A percentile compares a stretch with the other conserved stretches of the same genome.
Evolutionary conservation across 192 early-diverging fungal genomes (phyloP).

Genomic region (Kickxella alabastrina): DNA sequence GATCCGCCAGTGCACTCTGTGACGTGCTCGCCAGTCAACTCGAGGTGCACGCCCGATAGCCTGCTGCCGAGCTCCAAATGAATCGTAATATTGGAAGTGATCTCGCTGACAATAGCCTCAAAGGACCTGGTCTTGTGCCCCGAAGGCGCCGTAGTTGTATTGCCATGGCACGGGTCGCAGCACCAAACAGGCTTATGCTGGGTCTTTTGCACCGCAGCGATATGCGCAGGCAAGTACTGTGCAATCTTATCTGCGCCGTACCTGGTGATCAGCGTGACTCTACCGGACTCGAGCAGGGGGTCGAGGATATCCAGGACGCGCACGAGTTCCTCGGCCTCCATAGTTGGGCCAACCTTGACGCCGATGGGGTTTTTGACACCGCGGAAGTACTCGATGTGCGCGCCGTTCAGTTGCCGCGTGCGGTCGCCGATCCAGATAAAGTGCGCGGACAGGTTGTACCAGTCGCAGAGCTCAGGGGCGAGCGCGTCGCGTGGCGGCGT

Average conservation of each 20-base stretch:
- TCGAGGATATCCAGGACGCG: constrained; percentile 83
- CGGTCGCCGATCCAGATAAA: constrained; percentile 99
- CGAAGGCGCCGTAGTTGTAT: constrained; percentile 76
- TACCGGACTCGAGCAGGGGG: constrained; percentile 80
- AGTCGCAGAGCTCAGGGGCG: constrained; percentile 53
- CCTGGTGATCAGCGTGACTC: constrained; percentile 92
- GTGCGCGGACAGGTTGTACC: constrained; percentile 93
- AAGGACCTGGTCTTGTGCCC: constrained; percentile 92
- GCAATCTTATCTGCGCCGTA: constrained; percentile 87
- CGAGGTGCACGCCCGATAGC: constrained; percentile 93
- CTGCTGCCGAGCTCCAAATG: constrained; percentile 70
- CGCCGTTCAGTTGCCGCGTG: constrained; percentile 91
- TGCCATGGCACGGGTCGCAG: constrained; percentile 98
- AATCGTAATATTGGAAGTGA: constrained; percentile 77
- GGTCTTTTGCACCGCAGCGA: constrained; percentile 82
- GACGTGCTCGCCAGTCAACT: constrained; percentile 94
- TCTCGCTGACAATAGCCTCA: constrained; percentile 82
- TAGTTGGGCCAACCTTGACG: constrained; percentile 91
- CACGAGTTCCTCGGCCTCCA: constrained; percentile 81
- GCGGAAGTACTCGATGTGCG: constrained; percentile 95
- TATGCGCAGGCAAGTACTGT: constrained; percentile 79
- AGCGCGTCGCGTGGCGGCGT: constrained; percentile 34
- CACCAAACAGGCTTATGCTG: constrained; percentile 92
- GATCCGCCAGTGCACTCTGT: constrained; percentile 97
- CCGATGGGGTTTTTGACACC: constrained; percentile 97